Percentiles rank a stretch among this genome's conserved stretches.
Evolutionary conservation across 257 asterid genomes (phyloP).

Genomic region (Salvia hispanica): DNA sequence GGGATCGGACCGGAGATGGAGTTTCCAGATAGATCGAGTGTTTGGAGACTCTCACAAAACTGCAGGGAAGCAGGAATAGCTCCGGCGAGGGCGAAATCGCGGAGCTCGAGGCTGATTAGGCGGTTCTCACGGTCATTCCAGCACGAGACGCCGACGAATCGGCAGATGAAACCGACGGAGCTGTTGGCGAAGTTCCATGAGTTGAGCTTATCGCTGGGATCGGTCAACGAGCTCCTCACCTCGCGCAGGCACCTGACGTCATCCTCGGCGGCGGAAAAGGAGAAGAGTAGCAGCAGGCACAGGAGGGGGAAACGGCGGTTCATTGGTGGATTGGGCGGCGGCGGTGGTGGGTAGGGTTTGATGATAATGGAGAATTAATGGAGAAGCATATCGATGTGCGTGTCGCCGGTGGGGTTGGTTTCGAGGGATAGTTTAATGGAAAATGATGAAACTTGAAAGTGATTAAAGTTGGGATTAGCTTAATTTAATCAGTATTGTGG

Average conservation of each 20-base stretch:
- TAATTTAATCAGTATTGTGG: not conserved
- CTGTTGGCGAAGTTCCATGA: slow-evolving; percentile 67
- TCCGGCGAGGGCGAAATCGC: slow-evolving; percentile 56
- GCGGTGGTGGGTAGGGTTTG: slow-evolving; percentile 23
- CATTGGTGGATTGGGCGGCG: slow-evolving; percentile 26
- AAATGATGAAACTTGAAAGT: slow-evolving; percentile 8
- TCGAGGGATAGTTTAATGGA: slow-evolving; percentile 12
- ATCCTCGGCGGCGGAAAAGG: slow-evolving; percentile 47
- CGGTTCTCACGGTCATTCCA: slow-evolving; percentile 82
- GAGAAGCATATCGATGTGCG: slow-evolving; percentile 17
- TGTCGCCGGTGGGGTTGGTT: not conserved
- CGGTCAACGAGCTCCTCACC: slow-evolving; percentile 51
- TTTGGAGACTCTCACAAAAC: slow-evolving; percentile 63
- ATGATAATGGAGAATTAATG: slow-evolving; percentile 27
- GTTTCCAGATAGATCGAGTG: slow-evolving; percentile 79
- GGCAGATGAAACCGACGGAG: slow-evolving; percentile 57
- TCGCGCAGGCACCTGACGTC: slow-evolving; percentile 72
- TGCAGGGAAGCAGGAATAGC: slow-evolving; percentile 50
- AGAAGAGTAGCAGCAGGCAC: slow-evolving; percentile 35
- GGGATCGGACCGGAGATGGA: slow-evolving; percentile 53
- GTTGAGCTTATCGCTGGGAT: slow-evolving; percentile 45
- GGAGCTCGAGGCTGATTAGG: slow-evolving; percentile 50
- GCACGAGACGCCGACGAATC: slow-evolving; percentile 67
- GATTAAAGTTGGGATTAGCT: slow-evolving; percentile 25
- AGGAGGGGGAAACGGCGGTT: slow-evolving; percentile 20